These are phyloP conservation scores for Chlamydomonas incerta DNA, from an alignment of 139 green algal genomes.

Conservation along the genomic window DNA sequence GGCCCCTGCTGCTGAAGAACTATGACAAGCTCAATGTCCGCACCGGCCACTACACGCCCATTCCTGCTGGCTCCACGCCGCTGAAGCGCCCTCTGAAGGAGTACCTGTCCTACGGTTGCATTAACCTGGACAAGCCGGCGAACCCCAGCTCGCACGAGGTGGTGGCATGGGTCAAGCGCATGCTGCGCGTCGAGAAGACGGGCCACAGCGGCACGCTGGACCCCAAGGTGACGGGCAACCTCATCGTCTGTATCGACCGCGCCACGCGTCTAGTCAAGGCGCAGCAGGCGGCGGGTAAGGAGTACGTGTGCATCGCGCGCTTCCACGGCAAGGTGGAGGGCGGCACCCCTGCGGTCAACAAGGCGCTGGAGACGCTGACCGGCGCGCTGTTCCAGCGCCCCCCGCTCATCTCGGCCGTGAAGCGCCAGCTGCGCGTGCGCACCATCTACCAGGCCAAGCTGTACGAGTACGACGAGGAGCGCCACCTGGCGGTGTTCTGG, in stretches of 20 bases:
- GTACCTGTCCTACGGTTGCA: slow-evolving; percentile 95
- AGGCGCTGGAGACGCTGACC: slow-evolving; percentile 84
- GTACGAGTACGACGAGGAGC: slow-evolving; percentile 95
- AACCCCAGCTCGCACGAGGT: slow-evolving; percentile 98
- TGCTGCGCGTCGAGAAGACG: slow-evolving; percentile 98
- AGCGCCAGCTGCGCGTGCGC: slow-evolving; percentile 97
- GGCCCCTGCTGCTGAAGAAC: slow-evolving; percentile 98
- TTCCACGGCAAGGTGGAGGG: slow-evolving; percentile 85
- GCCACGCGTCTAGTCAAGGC: slow-evolving; percentile 98
- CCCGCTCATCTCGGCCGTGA: slow-evolving; percentile 98
- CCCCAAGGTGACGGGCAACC: slow-evolving; percentile 94
- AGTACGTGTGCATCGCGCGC: slow-evolving; percentile 96
- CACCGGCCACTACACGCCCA: slow-evolving; percentile 98
- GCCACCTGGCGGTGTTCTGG: slow-evolving; percentile 97
- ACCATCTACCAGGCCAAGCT: slow-evolving; percentile 96
- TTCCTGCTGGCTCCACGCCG: slow-evolving; percentile 92
- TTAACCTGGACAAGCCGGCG: slow-evolving; percentile 99
- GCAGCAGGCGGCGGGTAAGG: slow-evolving; percentile 98
- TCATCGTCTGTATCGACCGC: slow-evolving; percentile 98
- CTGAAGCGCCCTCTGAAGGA: slow-evolving; percentile 91
- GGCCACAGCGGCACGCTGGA: slow-evolving; percentile 97
- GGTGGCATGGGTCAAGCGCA: slow-evolving; percentile 97
- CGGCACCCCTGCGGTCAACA: slow-evolving; percentile 74
- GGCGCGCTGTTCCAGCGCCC: slow-evolving; percentile 95
- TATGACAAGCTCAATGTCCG: slow-evolving; percentile 95